Evolutionary conservation across 345 rosid species (phyloP), one percentile per base, ranked within the genome.

Genomic region (Populus nigra): DNA sequence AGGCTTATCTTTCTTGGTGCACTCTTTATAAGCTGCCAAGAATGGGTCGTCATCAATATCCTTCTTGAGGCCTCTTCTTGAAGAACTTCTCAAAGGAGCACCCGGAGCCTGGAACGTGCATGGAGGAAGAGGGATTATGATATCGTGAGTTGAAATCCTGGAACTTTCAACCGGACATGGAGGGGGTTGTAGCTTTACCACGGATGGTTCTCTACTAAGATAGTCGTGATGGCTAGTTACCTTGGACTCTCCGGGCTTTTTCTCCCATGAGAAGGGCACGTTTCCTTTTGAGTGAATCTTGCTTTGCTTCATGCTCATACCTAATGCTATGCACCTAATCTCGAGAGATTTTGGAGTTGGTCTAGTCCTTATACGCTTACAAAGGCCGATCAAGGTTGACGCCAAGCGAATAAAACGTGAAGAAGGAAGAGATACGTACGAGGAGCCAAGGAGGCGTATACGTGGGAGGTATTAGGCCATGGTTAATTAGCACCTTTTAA

Each of bases 241-340:
- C 79, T 83, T 88, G 76, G 87, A 78, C 17, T 78, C 71, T 2
- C 84, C 86, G 8, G 88, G 88, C 45, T 68, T 70, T 71, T 82
- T 73, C 80, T 84, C 89, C 89, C 89, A 84, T 27, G 87, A 78
- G 35, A 88, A 88, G 73, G 91, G 86, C 39, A 85, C 76, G 8
- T 47, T 71, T 7, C 76, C 79, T 29, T 71, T 78, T 9, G 76
- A 27, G n/a, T 35, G 39, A 72, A n/a, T 59, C 74, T 71, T 77
- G 33, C 47, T 72, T 73, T 69, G 76, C 31, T 72, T 78, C 84
- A 82, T 77, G 1, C 22, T 66, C 45, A 17, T 66, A 17, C 17
- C 22, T 29, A 33, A 7, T 57, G 25, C 63, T 70, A 33, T 20
- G 23, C 33, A 33, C 36, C 36, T 33, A 33, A 33, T 33, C 36